Percentiles rank a stretch among this genome's conserved stretches.
Conservation (phyloP, 1,139 yeast genomes). For the Blastobotrys niveus region DNA sequence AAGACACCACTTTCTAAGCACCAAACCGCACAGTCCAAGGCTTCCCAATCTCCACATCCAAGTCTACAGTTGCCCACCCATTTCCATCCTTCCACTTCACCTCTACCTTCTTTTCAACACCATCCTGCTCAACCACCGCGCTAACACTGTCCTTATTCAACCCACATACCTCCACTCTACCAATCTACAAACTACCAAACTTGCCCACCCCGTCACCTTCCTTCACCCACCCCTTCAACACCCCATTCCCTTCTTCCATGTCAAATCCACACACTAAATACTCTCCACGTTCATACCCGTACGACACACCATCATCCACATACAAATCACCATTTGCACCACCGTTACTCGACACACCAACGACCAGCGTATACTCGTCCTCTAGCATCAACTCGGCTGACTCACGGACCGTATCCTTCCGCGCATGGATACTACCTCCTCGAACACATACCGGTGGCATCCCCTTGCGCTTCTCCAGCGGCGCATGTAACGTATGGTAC, state of each 20-base stretch:
- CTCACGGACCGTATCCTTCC: constrained; percentile 72
- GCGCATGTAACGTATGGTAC: constrained; percentile 41
- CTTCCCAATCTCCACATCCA: too few species aligned
- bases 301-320: constrained; percentile 83
- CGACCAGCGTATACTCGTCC: constrained; percentile 78
- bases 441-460: constrained; percentile 70
- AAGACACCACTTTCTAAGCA: too few species aligned
- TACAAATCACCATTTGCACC: constrained; percentile 48
- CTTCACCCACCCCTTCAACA: too few species aligned
- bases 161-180: too few species aligned
- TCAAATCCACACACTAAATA: constrained; percentile 20
- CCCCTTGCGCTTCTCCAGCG: constrained; percentile 51
- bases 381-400: constrained; percentile 66
- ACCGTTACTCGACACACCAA: constrained; percentile 51
- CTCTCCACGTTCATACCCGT: constrained; percentile 40
- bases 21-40: too few species aligned
- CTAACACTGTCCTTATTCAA: too few species aligned
- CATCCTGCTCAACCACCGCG: too few species aligned
- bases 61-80: too few species aligned
- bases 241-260: constrained; percentile 36
- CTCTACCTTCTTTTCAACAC: too few species aligned
- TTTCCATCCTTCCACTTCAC: too few species aligned
- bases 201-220: too few species aligned
- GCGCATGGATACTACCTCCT: constrained; percentile 70
- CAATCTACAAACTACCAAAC: too few species aligned